Base-by-base conservation (phyloP, 768 basidiomycete genomes). In the Cytidiella melzeri region DNA sequence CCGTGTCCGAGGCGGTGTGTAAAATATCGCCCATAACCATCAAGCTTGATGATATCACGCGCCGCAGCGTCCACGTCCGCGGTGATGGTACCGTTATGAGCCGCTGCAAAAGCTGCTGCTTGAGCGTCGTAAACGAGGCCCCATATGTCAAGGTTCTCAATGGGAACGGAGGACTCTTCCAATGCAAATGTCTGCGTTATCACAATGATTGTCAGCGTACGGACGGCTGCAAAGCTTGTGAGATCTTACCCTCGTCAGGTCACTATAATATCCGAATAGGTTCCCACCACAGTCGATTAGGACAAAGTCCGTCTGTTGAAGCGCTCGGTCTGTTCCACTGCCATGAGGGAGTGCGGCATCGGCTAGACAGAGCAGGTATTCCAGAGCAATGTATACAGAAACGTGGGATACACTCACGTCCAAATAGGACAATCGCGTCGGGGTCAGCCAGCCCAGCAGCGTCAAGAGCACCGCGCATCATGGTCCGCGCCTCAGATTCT, bases 261-360 rank as follows among this genome's bases (percentile, higher is more conserved):
- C 89, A 57, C 84, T 83, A 41, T 75, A 62, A 60, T 94, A 92
- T 1, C 84, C 88, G 57, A 86, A 77, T 38, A 92, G 71, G 13
- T 72, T 70, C 1, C 80, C 87, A 7, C 79, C 84, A 45, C 79
- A 76, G 61, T 93, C 91, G 51, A 92, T 83, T 12, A 93, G 71
- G 10, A 83, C 74, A 50, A 88, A 76, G 56, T 94, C 90, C 4
- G 70, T 58, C 46, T 67, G 61, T 1, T 64, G 67, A 11, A 92
- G 70, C 0, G 59, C 57, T 26, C 81, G 76, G 60, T 92, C 85
- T 0, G 83, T 83, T 2, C 88, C 87, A 30, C 75, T 73, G 5
- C 90, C 92, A 62, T 93, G 92, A 3, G 90, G 91, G 20, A 90
- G 76, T 2, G 89, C 90, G 4, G 89, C 91, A 57, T 92, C 87